Base-by-base conservation (phyloP, 1,284 basidiomycete genomes). In the Trametes hirsuta region DNA sequence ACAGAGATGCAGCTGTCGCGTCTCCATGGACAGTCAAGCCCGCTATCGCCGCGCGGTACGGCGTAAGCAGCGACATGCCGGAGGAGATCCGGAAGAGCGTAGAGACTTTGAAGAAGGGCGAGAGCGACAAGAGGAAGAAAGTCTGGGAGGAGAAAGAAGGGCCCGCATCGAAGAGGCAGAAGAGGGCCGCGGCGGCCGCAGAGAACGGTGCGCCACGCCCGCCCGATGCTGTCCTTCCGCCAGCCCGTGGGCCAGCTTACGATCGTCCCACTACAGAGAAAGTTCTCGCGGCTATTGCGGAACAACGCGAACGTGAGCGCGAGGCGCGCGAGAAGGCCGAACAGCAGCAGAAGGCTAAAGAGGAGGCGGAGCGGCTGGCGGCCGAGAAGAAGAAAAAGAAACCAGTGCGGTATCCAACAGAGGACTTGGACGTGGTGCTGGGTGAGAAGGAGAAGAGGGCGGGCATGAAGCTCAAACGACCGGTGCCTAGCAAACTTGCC, bases 11-110 rank as follows among this genome's bases (percentile, higher is more conserved):
- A 12, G 91, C 93, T 18, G 90, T 97, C 40, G 95, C 93, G 36
- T 93, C 94, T 0, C 95, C 97, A 3, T 99, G 97, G 97, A 88
- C 88, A 1, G 95, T 98, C 39, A 97, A 98, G 73, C 84, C 87
- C 4, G 77, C 81, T 11, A 90, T 98, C 54, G 95, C 95, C 0
- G 79, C 83, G 63, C 86, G 88, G 54, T 97, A 94, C 74, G 90
- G 89, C 6, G 88, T 99, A 21, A 87, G 91, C 60, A 87, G 84
- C 24, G 81, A 91, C 55, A 95, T 96, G 87, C 86, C 93, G 0
- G 93, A 94, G 64, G 90, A 89, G 70, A 88, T 90, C n/a, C 83
- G 87, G 44, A 85, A 84, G 70, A 87, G 86, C 37, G 92, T 96
- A 21, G 87, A 91, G 70, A 84, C 77, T 57, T 85, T 93, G 65